These are phyloP conservation scores for Syncephalastrum contaminatum DNA, from an alignment of 371 early-diverging fungal genomes.

Conservation along the genomic window DNA sequence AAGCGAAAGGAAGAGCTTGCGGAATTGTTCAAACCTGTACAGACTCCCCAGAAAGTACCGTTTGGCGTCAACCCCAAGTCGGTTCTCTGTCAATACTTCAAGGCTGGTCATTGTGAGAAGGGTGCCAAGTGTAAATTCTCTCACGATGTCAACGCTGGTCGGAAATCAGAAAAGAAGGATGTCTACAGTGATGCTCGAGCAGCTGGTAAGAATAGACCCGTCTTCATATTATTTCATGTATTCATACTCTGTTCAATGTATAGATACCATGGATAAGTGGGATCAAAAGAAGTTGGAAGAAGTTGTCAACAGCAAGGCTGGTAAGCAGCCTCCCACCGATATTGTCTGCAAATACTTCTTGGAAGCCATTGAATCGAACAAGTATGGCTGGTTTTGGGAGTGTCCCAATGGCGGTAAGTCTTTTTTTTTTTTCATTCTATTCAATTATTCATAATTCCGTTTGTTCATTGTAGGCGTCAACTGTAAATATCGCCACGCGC, in stretches of 20 bases:
- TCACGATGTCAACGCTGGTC: constrained; percentile 90
- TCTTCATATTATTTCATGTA: not conserved
- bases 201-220: constrained; percentile 1
- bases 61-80: constrained; percentile 99
- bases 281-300: constrained; percentile 89
- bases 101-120: constrained; percentile 90
- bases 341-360: constrained; percentile 99
- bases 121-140: constrained; percentile 98
- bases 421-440: not conserved
- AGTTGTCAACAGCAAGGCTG: constrained; percentile 84
- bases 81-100: constrained; percentile 94
- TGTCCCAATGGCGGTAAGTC: constrained; percentile 89
- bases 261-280: constrained; percentile 96
- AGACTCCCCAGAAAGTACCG: constrained; percentile 93
- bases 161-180: constrained; percentile 89
- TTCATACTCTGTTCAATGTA: not conserved
- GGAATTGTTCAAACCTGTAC: constrained; percentile 89
- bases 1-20: constrained; percentile 60
- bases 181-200: constrained; percentile 86
- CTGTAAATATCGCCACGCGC: constrained; percentile 96
- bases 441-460: not conserved
- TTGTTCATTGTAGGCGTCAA: constrained; percentile 39
- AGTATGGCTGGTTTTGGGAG: constrained; percentile 99
- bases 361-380: constrained; percentile 96
- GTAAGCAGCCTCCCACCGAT: constrained; percentile 89